These are phyloP conservation scores for Cinchona pubescens DNA, from an alignment of 257 asterid genomes.

Conservation along the genomic window DNA sequence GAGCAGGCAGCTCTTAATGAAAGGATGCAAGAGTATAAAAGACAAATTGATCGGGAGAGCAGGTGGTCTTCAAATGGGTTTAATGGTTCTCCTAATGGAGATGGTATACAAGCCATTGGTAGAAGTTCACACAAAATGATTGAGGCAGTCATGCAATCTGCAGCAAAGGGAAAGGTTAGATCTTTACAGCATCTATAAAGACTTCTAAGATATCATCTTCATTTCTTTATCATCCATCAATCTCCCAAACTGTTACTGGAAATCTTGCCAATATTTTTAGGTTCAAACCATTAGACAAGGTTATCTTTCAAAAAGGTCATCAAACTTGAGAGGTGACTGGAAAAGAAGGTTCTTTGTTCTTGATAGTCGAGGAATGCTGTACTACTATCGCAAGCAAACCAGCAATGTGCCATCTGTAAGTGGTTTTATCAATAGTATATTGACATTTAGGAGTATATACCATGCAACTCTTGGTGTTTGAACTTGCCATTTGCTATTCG, in stretches of 20 bases:
- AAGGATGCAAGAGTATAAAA: constrained; percentile 94
- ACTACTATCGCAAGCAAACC: constrained; percentile 93
- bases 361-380: constrained; percentile 99
- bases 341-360: constrained; percentile 99
- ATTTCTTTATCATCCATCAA: neutral
- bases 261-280: constrained; percentile 37
- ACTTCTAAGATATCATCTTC: constrained; percentile 17
- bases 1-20: constrained; percentile 97
- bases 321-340: constrained; percentile 98
- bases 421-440: constrained; percentile 25
- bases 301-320: constrained; percentile 93
- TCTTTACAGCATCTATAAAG: constrained; percentile 15
- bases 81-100: constrained; percentile 94
- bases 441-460: neutral
- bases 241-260: neutral
- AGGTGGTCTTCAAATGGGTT: constrained; percentile 85
- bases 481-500: constrained; percentile 10
- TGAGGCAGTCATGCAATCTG: constrained; percentile 98
- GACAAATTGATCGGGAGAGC: constrained; percentile 93
- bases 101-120: constrained; percentile 95
- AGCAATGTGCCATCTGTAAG: constrained; percentile 98
- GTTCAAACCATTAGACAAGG: constrained; percentile 99
- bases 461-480: constrained; percentile 8
- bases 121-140: constrained; percentile 99
- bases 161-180: constrained; percentile 92